A percentile compares a stretch with the other conserved stretches of the same genome.
These are phyloP conservation scores for Taphrina confusa DNA, from an alignment of 1,139 yeast species.

Conservation along the genomic window DNA sequence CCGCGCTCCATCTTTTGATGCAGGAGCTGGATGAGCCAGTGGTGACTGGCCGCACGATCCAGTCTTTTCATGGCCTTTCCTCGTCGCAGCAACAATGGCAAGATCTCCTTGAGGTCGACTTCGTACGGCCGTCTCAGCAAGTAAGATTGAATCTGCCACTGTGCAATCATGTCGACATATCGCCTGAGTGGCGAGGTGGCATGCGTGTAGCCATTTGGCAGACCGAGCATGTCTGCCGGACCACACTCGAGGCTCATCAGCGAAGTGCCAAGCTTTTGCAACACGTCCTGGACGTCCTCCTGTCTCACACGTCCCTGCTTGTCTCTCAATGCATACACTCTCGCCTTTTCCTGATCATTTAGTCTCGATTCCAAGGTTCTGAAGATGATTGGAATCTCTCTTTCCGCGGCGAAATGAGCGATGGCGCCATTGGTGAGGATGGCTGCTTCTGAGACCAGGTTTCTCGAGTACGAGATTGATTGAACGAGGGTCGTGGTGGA, in stretches of 20 bases:
- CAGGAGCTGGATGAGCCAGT: conserved; percentile 12
- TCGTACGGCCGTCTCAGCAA: conserved; percentile 40
- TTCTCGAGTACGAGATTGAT: conserved; percentile 12
- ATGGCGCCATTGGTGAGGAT: conserved; percentile 60
- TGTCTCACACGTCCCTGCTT: not conserved
- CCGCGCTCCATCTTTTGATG: conserved; percentile 8
- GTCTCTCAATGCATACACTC: not conserved
- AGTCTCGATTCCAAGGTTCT: conserved; percentile 50
- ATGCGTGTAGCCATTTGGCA: conserved; percentile 58
- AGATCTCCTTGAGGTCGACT: not conserved
- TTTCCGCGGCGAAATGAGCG: conserved; percentile 55
- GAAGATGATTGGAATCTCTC: conserved; percentile 61
- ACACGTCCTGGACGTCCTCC: not conserved
- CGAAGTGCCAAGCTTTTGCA: conserved; percentile 5
- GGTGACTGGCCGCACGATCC: not conserved
- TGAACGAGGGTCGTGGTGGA: not conserved
- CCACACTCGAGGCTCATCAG: conserved; percentile 1
- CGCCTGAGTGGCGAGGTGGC: conserved; percentile 90
- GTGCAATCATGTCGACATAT: conserved; percentile 77
- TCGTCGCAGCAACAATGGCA: conserved; percentile 1
- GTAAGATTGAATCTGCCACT: conserved; percentile 63
- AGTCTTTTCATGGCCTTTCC: conserved; percentile 14
- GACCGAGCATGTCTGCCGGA: conserved; percentile 40
- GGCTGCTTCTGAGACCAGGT: conserved; percentile 34
- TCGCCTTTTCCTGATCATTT: not conserved